A percentile compares a stretch with the other conserved stretches of the same genome.
Conservation (phyloP, 768 basidiomycete genomes). For the Pulveroboletus sp. region DNA sequence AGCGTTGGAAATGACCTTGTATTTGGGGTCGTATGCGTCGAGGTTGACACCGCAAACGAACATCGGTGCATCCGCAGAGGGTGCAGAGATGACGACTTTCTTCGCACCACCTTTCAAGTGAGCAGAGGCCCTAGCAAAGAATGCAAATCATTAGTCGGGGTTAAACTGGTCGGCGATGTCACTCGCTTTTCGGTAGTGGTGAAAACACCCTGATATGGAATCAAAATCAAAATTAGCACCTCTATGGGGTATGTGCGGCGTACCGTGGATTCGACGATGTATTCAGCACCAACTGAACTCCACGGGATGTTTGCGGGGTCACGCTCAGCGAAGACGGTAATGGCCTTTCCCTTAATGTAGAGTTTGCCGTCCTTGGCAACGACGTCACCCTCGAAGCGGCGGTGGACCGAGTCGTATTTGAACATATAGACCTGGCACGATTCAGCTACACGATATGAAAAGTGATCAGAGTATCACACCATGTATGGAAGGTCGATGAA, state of each 20-base stretch:
- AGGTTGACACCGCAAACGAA: slow-evolving; percentile 95
- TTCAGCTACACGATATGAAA: not conserved
- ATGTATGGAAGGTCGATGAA: slow-evolving; percentile 98
- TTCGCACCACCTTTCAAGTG: slow-evolving; percentile 99
- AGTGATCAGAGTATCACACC: slow-evolving; percentile 43
- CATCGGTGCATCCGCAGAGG: slow-evolving; percentile 96
- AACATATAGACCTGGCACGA: slow-evolving; percentile 87
- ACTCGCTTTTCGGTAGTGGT: slow-evolving; percentile 85
- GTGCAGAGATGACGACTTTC: slow-evolving; percentile 99
- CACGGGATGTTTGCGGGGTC: slow-evolving; percentile 86
- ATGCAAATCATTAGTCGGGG: slow-evolving; percentile 3
- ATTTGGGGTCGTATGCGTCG: slow-evolving; percentile 82
- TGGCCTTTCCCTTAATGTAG: slow-evolving; percentile 70
- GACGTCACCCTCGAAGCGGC: slow-evolving; percentile 84
- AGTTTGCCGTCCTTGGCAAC: slow-evolving; percentile 87
- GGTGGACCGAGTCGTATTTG: slow-evolving; percentile 94
- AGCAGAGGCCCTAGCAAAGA: slow-evolving; percentile 61
- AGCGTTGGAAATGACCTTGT: slow-evolving; percentile 95
- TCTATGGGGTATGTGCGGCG: not conserved
- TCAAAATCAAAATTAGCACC: not conserved
- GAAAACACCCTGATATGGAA: slow-evolving; percentile 75
- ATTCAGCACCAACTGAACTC: slow-evolving; percentile 77
- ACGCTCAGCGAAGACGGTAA: slow-evolving; percentile 78
- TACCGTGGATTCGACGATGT: slow-evolving; percentile 95
- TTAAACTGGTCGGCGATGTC: slow-evolving; percentile 8